phyloP scores from a whole-genome alignment of 352 stramenopile species.

The Phytophthora sp. region DNA sequence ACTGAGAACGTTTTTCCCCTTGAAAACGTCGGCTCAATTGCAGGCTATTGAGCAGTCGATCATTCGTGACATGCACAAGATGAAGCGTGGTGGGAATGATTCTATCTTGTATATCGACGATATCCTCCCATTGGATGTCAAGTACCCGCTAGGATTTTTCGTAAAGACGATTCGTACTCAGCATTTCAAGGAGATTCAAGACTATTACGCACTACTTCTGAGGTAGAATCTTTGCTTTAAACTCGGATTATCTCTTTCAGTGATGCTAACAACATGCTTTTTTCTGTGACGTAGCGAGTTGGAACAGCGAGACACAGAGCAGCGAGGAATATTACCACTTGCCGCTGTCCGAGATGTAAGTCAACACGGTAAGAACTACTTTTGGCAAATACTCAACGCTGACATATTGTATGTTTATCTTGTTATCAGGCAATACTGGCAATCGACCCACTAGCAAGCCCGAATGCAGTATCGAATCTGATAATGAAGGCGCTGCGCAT shows the following conservation, averaged over 20 bases:
- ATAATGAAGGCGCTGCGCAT: slow-evolving; percentile 52
- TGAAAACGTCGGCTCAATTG: slow-evolving; percentile 76
- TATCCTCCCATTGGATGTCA: slow-evolving; percentile 55
- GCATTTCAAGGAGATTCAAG: slow-evolving; percentile 87
- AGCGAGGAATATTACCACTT: slow-evolving; percentile 54
- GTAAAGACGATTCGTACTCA: slow-evolving; percentile 81
- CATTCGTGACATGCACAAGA: slow-evolving; percentile 83
- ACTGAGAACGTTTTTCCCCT: slow-evolving; percentile 77
- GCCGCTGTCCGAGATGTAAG: slow-evolving; percentile 29
- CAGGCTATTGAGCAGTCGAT: slow-evolving; percentile 80
- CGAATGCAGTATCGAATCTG: slow-evolving; percentile 32
- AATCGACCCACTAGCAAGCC: slow-evolving; percentile 62
- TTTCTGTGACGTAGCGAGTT: slow-evolving; percentile 51
- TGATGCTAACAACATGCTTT: neutral
- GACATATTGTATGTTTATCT: neutral
- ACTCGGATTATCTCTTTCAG: neutral
- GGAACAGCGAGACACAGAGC: slow-evolving; percentile 50
- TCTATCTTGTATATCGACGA: slow-evolving; percentile 79
- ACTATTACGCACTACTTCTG: slow-evolving; percentile 66
- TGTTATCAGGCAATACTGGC: slow-evolving; percentile 32
- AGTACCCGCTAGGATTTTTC: slow-evolving; percentile 70
- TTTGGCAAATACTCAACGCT: neutral
- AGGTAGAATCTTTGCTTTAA: slow-evolving; percentile 37
- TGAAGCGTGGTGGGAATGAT: slow-evolving; percentile 71
- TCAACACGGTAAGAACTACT: too few species aligned